These are phyloP conservation scores for Coriaria nepalensis DNA, from an alignment of 306 rosid species.

Conservation along the genomic window DNA sequence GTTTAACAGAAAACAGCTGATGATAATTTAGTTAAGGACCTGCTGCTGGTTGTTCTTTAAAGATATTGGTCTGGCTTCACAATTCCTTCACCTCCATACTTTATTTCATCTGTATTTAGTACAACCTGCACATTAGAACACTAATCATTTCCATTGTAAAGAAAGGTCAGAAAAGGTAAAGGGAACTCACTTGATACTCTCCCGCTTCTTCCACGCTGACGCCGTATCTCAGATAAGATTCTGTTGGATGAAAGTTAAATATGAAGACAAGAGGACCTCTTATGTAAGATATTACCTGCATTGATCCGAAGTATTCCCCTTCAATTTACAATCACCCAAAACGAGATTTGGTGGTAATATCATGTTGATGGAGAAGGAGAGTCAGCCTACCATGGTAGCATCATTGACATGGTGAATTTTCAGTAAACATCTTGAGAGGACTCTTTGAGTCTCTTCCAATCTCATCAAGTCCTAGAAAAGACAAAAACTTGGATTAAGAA, in stretches of 20 bases:
- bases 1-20: neutral
- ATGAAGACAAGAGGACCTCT: slow-evolving; percentile 83
- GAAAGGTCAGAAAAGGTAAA: neutral
- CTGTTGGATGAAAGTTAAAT: slow-evolving; percentile 83
- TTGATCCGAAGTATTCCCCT: slow-evolving; percentile 4
- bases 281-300: slow-evolving; percentile 76
- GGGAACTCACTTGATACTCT: slow-evolving; percentile 64
- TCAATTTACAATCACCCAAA: slow-evolving; percentile 3
- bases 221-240: slow-evolving; percentile 46
- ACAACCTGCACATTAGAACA: slow-evolving; percentile 30
- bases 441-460: slow-evolving; percentile 65
- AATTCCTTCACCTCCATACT: slow-evolving; percentile 74
- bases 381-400: slow-evolving; percentile 39
- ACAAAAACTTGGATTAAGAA: slow-evolving; percentile 2
- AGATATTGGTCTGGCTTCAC: slow-evolving; percentile 50
- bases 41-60: slow-evolving; percentile 47
- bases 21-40: slow-evolving; percentile 20
- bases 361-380: slow-evolving; percentile 7
- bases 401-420: slow-evolving; percentile 72
- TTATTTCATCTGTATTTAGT: slow-evolving; percentile 62
- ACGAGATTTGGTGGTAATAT: neutral
- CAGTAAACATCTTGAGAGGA: slow-evolving; percentile 49
- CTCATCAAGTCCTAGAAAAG: slow-evolving; percentile 67
- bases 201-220: slow-evolving; percentile 97
- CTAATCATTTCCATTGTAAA: too few relatives aligned